phyloP scores from a whole-genome alignment of 257 asterid species.

The Leonotis leonurus region DNA sequence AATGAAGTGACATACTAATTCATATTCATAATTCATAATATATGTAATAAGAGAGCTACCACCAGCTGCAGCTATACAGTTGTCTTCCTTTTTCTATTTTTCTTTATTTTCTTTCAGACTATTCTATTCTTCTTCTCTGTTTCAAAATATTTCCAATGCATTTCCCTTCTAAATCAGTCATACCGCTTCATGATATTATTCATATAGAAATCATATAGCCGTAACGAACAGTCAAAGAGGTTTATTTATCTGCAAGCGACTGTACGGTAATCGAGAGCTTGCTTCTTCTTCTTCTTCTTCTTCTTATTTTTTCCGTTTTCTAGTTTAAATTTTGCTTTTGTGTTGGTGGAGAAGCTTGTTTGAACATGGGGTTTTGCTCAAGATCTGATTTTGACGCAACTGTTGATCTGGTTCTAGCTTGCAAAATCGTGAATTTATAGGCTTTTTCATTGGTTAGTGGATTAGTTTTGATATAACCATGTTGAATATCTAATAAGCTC shows the following conservation, averaged over 20 bases:
- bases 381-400: too few relatives aligned
- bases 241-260: constrained; percentile 7
- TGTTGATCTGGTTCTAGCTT: constrained; percentile 39
- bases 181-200: constrained; percentile 12
- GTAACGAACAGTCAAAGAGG: constrained; percentile 41
- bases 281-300: too few relatives aligned
- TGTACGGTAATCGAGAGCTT: neutral
- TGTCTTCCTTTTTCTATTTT: constrained; percentile 12
- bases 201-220: neutral
- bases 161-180: neutral
- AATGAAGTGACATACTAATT: too few relatives aligned
- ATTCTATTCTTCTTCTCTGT: neutral
- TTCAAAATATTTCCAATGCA: constrained; percentile 8
- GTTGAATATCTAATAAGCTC: neutral
- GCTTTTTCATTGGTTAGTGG: too few relatives aligned
- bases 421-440: neutral
- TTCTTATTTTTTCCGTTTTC: neutral
- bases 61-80: constrained; percentile 18
- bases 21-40: too few relatives aligned
- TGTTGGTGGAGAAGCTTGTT: neutral
- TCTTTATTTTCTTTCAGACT: too few relatives aligned
- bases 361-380: too few relatives aligned
- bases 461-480: too few relatives aligned
- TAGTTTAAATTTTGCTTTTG: constrained; percentile 9
- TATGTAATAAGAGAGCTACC: too few relatives aligned